Percentiles rank a stretch among this genome's conserved stretches.
Conservation (phyloP, 108 stramenopile species). For the Asterionellopsis glacialis region DNA sequence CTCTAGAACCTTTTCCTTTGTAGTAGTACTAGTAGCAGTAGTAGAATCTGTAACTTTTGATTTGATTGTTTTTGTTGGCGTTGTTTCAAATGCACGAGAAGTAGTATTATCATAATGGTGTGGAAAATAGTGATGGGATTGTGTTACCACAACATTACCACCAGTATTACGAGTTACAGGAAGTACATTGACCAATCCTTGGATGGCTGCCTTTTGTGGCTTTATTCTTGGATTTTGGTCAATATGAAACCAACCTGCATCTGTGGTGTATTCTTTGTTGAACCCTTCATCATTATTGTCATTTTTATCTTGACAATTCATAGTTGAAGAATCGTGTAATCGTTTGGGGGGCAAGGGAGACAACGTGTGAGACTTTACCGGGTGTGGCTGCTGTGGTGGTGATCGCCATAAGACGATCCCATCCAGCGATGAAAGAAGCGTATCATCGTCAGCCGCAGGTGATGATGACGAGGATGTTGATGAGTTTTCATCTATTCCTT, state of each 20-base stretch:
- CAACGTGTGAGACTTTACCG: not conserved
- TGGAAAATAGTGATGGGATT: slow-evolving; percentile 25
- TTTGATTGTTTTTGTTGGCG: no score
- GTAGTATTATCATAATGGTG: slow-evolving; percentile 14
- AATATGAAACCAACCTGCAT: slow-evolving; percentile 32
- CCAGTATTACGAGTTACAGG: slow-evolving; percentile 15
- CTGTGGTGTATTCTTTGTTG: not conserved
- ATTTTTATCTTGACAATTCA: no score
- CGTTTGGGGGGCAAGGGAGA: no score
- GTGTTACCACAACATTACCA: slow-evolving; percentile 25
- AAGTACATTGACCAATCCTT: slow-evolving; percentile 29
- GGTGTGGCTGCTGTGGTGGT: not conserved
- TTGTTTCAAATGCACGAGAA: no score
- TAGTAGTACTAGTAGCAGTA: not conserved
- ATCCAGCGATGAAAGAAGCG: slow-evolving; percentile 22
- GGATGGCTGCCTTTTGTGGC: slow-evolving; percentile 7
- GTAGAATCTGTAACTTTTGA: no score
- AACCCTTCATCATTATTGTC: not conserved
- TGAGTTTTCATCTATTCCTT: not conserved
- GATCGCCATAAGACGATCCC: slow-evolving; percentile 21
- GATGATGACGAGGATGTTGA: no score
- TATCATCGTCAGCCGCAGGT: no score
- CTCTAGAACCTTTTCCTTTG: not conserved
- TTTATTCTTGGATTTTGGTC: slow-evolving; percentile 28
- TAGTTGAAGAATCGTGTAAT: no score